Conservation (phyloP, 1,284 basidiomycete species). For the Rhodofomes roseus region DNA sequence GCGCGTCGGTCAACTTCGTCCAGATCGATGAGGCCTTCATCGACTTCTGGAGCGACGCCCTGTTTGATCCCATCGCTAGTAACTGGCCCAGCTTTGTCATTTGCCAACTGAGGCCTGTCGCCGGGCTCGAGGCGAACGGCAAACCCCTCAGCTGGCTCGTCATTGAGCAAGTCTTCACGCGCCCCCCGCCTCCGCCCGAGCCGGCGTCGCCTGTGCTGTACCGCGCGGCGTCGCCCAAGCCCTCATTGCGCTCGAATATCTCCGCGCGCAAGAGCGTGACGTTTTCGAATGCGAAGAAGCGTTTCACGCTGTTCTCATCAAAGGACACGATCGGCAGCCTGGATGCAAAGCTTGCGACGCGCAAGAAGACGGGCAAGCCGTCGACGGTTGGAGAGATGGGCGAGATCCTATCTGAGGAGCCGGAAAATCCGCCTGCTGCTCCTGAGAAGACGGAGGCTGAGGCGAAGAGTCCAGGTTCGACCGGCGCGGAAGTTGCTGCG, state of each 20-base stretch:
- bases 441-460: constrained; percentile 20
- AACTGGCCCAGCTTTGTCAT: constrained; percentile 66
- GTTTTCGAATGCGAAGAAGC: constrained; percentile 45
- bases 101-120: constrained; percentile 52
- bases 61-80: constrained; percentile 59
- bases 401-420: constrained; percentile 54
- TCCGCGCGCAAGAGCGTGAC: constrained; percentile 35
- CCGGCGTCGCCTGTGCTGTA: constrained; percentile 13
- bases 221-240: constrained; percentile 44
- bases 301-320: constrained; percentile 54
- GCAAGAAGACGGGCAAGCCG: constrained; percentile 31
- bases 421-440: constrained; percentile 22
- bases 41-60: constrained; percentile 72
- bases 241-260: constrained; percentile 44
- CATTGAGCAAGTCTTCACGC: constrained; percentile 54
- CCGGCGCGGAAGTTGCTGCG: constrained; percentile 1
- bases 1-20: constrained; percentile 43
- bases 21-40: constrained; percentile 73
- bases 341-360: constrained; percentile 20
- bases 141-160: constrained; percentile 55
- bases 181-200: constrained; percentile 34
- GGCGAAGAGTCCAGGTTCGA: constrained; percentile 15
- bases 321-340: constrained; percentile 15
- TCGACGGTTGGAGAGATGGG: constrained; percentile 60
- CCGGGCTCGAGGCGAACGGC: constrained; percentile 15